Evolutionary conservation across 2,329 filamentous ascomycete species (phyloP).

Genomic region (Cladosporium phlei): DNA sequence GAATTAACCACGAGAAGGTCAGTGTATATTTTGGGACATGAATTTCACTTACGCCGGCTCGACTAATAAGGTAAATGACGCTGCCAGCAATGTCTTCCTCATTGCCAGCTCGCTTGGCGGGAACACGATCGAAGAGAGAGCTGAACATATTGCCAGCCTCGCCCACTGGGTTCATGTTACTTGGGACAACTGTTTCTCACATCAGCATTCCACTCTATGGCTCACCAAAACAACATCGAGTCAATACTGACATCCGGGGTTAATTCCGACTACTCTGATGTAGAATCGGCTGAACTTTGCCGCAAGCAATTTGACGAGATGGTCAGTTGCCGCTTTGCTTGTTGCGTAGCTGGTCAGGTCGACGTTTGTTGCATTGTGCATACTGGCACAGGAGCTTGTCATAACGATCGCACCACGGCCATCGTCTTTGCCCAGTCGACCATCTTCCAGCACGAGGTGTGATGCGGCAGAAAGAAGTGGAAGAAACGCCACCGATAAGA

Average conservation of each 20-base stretch:
- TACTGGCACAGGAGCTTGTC: slow-evolving; percentile 50
- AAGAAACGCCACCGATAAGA: slow-evolving; percentile 44
- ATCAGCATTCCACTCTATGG: neutral
- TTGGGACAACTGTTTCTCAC: slow-evolving; percentile 36
- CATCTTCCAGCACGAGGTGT: slow-evolving; percentile 24
- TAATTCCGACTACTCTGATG: slow-evolving; percentile 42
- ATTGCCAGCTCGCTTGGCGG: slow-evolving; percentile 34
- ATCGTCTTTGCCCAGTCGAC: slow-evolving; percentile 31
- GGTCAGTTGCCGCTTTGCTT: slow-evolving; percentile 51
- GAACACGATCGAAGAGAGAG: slow-evolving; percentile 35
- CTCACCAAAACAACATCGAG: neutral
- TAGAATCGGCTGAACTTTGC: slow-evolving; percentile 45
- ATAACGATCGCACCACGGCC: slow-evolving; percentile 46
- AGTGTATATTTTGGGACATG: too few relatives aligned
- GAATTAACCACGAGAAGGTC: neutral
- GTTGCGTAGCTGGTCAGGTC: slow-evolving; percentile 50
- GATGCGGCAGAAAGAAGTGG: slow-evolving; percentile 42
- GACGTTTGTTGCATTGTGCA: slow-evolving; percentile 51
- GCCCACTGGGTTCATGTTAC: slow-evolving; percentile 43
- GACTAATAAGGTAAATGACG: slow-evolving; percentile 40
- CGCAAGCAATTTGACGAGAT: slow-evolving; percentile 47
- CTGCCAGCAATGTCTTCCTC: slow-evolving; percentile 42
- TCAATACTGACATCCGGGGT: slow-evolving; percentile 40
- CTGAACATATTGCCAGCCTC: slow-evolving; percentile 40
- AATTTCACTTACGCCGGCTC: slow-evolving; percentile 39